Conservation (phyloP, 108 stramenopile species). For the Parietichytrium sp. region DNA sequence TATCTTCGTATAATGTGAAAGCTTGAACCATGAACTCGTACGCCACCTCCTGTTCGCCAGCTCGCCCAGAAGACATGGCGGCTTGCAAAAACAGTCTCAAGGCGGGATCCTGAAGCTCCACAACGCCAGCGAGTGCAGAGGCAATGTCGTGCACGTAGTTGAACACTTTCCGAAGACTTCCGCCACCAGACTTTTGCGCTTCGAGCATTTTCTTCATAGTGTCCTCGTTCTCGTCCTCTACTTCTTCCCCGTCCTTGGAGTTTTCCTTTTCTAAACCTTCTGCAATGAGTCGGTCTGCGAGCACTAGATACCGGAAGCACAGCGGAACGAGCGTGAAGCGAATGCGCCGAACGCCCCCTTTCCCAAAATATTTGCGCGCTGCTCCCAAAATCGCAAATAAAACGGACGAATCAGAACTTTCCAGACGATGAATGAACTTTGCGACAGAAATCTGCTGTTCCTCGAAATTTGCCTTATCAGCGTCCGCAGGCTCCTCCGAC, state of each 20-base stretch:
- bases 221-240: slow-evolving; percentile 36
- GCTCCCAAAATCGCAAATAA: slow-evolving; percentile 74
- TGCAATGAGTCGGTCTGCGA: slow-evolving; percentile 66
- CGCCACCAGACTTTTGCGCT: neutral
- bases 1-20: slow-evolving; percentile 85
- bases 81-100: slow-evolving; percentile 83
- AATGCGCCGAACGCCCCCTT: slow-evolving; percentile 68
- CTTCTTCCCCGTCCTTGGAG: neutral
- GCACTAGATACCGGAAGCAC: slow-evolving; percentile 72
- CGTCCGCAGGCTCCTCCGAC: slow-evolving; percentile 32
- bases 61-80: slow-evolving; percentile 77
- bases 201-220: neutral
- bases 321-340: slow-evolving; percentile 74
- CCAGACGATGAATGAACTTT: slow-evolving; percentile 79
- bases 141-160: slow-evolving; percentile 87
- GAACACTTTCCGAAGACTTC: slow-evolving; percentile 76
- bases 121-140: slow-evolving; percentile 65
- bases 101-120: slow-evolving; percentile 66
- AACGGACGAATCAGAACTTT: slow-evolving; percentile 78
- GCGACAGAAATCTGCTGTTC: slow-evolving; percentile 82
- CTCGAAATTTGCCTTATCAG: slow-evolving; percentile 47
- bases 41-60: slow-evolving; percentile 65
- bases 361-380: slow-evolving; percentile 67
- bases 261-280: neutral
- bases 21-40: slow-evolving; percentile 93